Percentiles rank a stretch among this genome's conserved stretches.
Conservation (phyloP, 371 early-diverging fungal genomes). For the Saksenaea vasiformis region DNA sequence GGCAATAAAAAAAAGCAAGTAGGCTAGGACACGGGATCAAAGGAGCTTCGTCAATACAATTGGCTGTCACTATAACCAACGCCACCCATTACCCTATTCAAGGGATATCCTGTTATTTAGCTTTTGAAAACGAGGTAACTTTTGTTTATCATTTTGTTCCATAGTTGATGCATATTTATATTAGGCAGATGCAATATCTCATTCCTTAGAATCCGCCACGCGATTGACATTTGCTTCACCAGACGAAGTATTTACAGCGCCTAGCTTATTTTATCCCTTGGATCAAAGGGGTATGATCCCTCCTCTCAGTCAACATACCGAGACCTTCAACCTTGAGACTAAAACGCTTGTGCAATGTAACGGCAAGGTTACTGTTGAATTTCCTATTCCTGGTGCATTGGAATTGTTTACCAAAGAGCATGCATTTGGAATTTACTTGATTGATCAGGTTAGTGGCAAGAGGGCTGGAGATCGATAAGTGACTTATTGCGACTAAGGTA, state of each 20-base stretch:
- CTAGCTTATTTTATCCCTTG: constrained; percentile 3
- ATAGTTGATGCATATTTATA: background rate
- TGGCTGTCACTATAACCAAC: constrained; percentile 14
- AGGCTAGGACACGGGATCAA: constrained; percentile 12
- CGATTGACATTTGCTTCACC: background rate
- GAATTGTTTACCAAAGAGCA: constrained; percentile 24
- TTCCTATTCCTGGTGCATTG: constrained; percentile 22
- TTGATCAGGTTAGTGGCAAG: constrained; percentile 36
- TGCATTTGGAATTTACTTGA: constrained; percentile 42
- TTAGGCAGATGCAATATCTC: background rate
- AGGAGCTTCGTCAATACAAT: constrained; percentile 5
- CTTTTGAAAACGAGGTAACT: constrained; percentile 10
- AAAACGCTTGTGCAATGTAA: constrained; percentile 22
- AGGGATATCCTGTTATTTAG: background rate
- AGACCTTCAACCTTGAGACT: constrained; percentile 14
- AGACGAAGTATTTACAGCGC: background rate
- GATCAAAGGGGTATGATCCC: constrained; percentile 1
- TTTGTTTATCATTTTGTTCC: background rate
- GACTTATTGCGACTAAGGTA: background rate
- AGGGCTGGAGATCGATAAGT: background rate
- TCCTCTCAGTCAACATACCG: constrained; percentile 11
- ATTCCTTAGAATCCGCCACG: background rate
- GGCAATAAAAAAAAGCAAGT: constrained; percentile 9
- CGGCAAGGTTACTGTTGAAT: constrained; percentile 19
- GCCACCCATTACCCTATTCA: constrained; percentile 15